These are phyloP conservation scores for Cercophora newfieldiana DNA, from an alignment of 495 filamentous ascomycete genomes.

Conservation along the genomic window DNA sequence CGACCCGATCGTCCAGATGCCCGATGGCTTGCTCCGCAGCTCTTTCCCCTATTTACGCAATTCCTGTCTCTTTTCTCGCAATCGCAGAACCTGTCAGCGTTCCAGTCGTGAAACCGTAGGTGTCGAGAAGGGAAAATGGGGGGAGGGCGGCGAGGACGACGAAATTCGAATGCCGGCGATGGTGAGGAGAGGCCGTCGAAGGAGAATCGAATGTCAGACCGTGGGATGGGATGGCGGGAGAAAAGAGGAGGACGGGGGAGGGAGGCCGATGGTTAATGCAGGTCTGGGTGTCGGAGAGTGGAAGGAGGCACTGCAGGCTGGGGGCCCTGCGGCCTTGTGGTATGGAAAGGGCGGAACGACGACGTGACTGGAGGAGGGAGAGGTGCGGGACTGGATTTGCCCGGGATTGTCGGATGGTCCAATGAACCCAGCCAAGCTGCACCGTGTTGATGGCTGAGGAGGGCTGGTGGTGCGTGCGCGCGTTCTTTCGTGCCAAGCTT, in stretches of 20 bases:
- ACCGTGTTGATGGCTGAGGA: constrained; percentile 18
- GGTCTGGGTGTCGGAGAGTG: constrained; percentile 22
- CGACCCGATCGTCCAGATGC: not conserved
- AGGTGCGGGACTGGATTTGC: constrained; percentile 17
- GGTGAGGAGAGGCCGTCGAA: constrained; percentile 20
- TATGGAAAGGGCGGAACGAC: constrained; percentile 17
- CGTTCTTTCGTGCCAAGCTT: constrained; percentile 12
- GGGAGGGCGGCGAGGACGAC: constrained; percentile 7
- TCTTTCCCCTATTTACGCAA: not conserved
- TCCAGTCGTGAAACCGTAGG: constrained; percentile 18
- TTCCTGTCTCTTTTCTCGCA: not conserved
- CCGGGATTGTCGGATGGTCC: constrained; percentile 16
- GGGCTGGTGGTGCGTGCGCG: constrained; percentile 19
- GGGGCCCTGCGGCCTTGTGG: constrained; percentile 18
- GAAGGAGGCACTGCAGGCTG: constrained; percentile 33
- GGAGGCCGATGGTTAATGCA: constrained; percentile 22
- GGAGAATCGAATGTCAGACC: constrained; percentile 30
- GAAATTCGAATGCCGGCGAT: constrained; percentile 17
- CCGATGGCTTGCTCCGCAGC: not conserved
- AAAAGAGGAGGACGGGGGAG: constrained; percentile 24
- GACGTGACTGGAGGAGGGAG: constrained; percentile 19
- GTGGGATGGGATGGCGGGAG: constrained; percentile 19
- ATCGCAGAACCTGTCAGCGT: constrained; percentile 27
- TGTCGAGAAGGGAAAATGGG: constrained; percentile 23
- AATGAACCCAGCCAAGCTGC: constrained; percentile 17